Evolutionary conservation across 2,329 filamentous ascomycete species (phyloP).

Genomic region (Fusarium sp.): DNA sequence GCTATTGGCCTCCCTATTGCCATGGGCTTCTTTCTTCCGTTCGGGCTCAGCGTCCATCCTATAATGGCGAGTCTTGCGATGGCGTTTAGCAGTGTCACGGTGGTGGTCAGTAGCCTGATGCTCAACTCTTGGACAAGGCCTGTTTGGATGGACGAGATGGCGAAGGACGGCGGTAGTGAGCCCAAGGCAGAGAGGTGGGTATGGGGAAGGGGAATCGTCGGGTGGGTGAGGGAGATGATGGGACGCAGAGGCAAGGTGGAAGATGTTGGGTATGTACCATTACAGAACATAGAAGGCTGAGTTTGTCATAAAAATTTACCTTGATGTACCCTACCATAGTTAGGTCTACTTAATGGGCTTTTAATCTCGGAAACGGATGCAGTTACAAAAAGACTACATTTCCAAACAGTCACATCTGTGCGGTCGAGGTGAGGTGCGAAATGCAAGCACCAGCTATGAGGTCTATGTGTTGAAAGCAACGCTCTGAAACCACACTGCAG

Average conservation of each 20-base stretch:
- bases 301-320: fast-evolving
- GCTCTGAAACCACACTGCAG: not conserved
- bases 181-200: not conserved
- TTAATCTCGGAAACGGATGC: not conserved
- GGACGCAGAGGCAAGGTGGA: conserved; percentile 50
- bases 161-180: conserved; percentile 43
- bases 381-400: not conserved
- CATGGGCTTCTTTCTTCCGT: conserved; percentile 93
- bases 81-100: conserved; percentile 88
- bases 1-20: conserved; percentile 90
- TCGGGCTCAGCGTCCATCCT: conserved; percentile 87
- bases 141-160: conserved; percentile 81
- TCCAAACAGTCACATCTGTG: not conserved
- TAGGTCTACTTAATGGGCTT: not conserved
- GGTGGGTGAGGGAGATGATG: conserved; percentile 53
- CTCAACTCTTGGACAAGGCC: conserved; percentile 89
- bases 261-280: conserved; percentile 68
- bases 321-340: not conserved
- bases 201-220: conserved; percentile 53
- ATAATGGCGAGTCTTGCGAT: conserved; percentile 96
- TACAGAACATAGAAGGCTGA: conserved; percentile 41
- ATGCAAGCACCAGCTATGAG: not conserved
- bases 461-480: not conserved
- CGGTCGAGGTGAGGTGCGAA: not conserved
- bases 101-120: conserved; percentile 83